Evolutionary conservation across 257 asterid species (phyloP).

Genomic region (Ilex asprella): DNA sequence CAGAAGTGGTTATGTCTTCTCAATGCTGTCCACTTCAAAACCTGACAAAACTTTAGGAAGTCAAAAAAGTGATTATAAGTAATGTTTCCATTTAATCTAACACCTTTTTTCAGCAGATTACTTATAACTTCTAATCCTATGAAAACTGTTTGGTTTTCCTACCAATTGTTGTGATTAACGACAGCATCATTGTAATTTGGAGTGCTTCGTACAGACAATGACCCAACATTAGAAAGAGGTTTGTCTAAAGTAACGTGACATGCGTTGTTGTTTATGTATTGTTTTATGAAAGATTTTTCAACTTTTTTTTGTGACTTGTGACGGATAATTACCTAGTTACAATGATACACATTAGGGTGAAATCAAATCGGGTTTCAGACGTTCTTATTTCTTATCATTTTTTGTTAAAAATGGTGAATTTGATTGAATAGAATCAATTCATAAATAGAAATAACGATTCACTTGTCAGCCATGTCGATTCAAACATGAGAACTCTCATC

Average conservation of each 20-base stretch:
- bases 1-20: too few relatives aligned
- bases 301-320: not conserved
- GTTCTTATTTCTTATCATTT: too few relatives aligned
- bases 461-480: too few relatives aligned
- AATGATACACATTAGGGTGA: too few relatives aligned
- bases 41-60: conserved; percentile 18
- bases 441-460: too few relatives aligned
- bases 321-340: too few relatives aligned
- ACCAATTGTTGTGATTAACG: conserved; percentile 25
- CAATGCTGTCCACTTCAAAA: too few relatives aligned
- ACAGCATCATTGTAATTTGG: conserved; percentile 37
- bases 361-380: too few relatives aligned
- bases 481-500: too few relatives aligned
- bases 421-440: too few relatives aligned
- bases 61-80: conserved; percentile 33
- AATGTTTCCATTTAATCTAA: conserved; percentile 28
- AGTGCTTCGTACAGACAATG: conserved; percentile 35
- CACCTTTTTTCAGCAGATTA: conserved; percentile 10
- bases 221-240: conserved; percentile 8
- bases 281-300: not conserved
- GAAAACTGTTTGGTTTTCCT: not conserved
- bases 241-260: not conserved
- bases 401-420: too few relatives aligned
- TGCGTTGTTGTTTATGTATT: conserved; percentile 8
- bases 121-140: conserved; percentile 12